Conservation (phyloP, 2,329 filamentous ascomycete genomes). For the Ceratocystis diversiconidia region DNA sequence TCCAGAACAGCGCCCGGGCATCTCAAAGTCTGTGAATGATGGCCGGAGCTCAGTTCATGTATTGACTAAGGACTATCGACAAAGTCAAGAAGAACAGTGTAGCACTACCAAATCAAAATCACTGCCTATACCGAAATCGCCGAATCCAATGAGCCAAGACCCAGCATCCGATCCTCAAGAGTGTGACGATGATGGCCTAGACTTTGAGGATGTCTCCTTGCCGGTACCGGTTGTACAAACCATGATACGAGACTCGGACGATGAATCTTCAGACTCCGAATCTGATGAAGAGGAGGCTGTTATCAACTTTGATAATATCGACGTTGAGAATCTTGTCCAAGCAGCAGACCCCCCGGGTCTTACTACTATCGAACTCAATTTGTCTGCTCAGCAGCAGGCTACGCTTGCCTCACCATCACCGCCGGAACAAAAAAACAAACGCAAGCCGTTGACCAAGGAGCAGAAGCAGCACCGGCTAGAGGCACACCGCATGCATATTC, state of each 20-base stretch:
- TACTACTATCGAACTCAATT: constrained; percentile 36
- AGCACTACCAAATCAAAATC: neutral
- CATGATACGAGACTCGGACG: constrained; percentile 35
- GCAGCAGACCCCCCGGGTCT: constrained; percentile 21
- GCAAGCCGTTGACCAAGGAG: constrained; percentile 39
- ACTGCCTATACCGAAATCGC: neutral
- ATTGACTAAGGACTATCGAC: no score
- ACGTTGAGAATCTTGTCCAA: constrained; percentile 26
- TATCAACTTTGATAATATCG: constrained; percentile 36
- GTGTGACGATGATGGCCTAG: constrained; percentile 30
- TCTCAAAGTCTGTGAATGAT: no score
- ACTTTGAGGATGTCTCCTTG: constrained; percentile 38
- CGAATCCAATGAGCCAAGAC: neutral
- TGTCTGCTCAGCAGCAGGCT: constrained; percentile 21
- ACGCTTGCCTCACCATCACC: neutral
- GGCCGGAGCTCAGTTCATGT: neutral
- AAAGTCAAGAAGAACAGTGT: neutral
- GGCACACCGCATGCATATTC: constrained; percentile 73
- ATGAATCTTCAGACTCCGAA: constrained; percentile 28
- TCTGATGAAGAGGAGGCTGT: constrained; percentile 29
- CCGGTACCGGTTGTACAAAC: constrained; percentile 38
- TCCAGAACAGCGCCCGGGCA: neutral
- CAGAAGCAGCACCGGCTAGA: constrained; percentile 48
- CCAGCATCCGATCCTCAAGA: constrained; percentile 19
- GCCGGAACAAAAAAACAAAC: constrained; percentile 19